Evolutionary conservation across 352 stramenopile genomes (phyloP).

Genomic region (Phytophthora uliginosa): DNA sequence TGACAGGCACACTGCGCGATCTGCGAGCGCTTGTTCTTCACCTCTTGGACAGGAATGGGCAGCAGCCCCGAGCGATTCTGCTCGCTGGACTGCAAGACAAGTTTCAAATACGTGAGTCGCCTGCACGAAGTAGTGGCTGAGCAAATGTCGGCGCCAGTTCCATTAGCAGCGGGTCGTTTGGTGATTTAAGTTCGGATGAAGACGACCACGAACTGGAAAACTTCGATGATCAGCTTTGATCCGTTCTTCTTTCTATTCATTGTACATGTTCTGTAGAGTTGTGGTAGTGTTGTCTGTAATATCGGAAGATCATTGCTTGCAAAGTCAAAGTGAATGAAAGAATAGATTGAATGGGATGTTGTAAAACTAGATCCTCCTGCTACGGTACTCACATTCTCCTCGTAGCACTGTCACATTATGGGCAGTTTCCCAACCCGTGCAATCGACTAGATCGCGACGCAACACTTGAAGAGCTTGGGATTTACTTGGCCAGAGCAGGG

Average conservation of each 20-base stretch:
- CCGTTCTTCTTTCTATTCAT: not conserved
- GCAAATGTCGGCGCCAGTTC: not conserved
- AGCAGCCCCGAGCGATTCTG: conserved; percentile 37
- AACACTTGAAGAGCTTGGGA: not conserved
- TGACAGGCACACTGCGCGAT: not conserved
- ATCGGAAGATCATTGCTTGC: not conserved
- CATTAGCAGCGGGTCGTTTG: not conserved
- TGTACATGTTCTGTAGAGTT: not conserved
- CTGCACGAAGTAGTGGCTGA: conserved; percentile 30
- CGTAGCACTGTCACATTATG: not conserved
- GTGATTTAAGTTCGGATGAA: not conserved
- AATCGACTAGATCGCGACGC: not conserved
- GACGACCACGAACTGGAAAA: not conserved
- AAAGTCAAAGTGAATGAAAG: not conserved
- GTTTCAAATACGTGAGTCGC: conserved; percentile 33
- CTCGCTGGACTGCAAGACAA: conserved; percentile 60
- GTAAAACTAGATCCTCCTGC: not conserved
- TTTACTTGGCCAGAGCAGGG: not conserved
- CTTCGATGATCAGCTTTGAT: not conserved
- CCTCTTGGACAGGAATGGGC: not conserved
- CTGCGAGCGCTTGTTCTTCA: not conserved
- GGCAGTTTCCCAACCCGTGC: not conserved
- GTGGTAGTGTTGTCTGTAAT: not conserved
- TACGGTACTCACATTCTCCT: not conserved
- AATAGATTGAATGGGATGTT: not conserved